Conservation (phyloP, 495 filamentous ascomycete genomes). For the Echria macrotheca region DNA sequence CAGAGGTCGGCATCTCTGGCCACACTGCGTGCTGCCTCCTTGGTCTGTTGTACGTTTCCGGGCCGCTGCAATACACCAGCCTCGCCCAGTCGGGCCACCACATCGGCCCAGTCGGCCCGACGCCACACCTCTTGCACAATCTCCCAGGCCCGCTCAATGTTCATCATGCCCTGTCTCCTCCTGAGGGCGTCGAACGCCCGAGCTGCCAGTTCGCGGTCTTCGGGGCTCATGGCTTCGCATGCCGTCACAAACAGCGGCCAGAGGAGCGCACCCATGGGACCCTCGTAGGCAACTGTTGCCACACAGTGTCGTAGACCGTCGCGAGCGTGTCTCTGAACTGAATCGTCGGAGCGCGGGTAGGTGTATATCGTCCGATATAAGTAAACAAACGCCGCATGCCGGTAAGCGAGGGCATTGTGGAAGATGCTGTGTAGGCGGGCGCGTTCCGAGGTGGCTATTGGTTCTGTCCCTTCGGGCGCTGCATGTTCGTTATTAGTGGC, state of each 20-base stretch:
- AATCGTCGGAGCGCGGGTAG: conserved; percentile 35
- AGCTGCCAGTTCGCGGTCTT: conserved; percentile 40
- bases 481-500: neutral
- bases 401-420: conserved; percentile 58
- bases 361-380: conserved; percentile 52
- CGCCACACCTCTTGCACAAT: conserved; percentile 55
- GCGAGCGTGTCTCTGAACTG: conserved; percentile 48
- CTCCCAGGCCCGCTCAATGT: conserved; percentile 53
- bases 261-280: conserved; percentile 54
- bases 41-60: neutral
- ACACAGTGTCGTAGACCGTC: conserved; percentile 48
- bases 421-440: conserved; percentile 43
- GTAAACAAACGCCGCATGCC: conserved; percentile 56
- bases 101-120: conserved; percentile 35
- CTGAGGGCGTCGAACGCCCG: conserved; percentile 46
- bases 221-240: conserved; percentile 45
- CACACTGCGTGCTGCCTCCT: too few relatives aligned
- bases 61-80: neutral
- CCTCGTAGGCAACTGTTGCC: conserved; percentile 43
- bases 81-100: neutral
- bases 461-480: neutral
- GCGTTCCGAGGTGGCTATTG: conserved; percentile 17
- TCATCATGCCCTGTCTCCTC: conserved; percentile 55
- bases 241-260: conserved; percentile 59
- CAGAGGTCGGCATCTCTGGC: too few relatives aligned